Percentiles rank a stretch among this genome's conserved stretches.
phyloP scores from a whole-genome alignment of 2,329 filamentous ascomycete species.

The Fonsecaea monophora region DNA sequence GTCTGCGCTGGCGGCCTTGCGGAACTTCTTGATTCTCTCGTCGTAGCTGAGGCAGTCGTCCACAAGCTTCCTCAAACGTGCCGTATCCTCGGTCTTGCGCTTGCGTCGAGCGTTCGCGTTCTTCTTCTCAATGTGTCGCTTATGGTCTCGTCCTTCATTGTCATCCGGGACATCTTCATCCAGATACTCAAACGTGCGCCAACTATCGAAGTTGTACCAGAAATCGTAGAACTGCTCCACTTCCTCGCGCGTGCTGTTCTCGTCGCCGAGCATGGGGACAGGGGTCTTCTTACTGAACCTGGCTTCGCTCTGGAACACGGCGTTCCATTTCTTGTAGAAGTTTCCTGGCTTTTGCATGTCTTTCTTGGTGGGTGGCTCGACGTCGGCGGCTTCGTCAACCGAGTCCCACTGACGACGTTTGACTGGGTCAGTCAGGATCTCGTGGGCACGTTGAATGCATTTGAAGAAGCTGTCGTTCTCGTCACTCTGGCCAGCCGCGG shows the following conservation, averaged over 20 bases:
- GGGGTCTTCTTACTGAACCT: constrained; percentile 93
- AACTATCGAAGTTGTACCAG: constrained; percentile 99
- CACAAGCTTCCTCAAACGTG: constrained; percentile 85
- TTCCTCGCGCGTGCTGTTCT: constrained; percentile 82
- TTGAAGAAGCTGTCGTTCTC: constrained; percentile 98
- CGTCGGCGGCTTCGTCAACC: constrained; percentile 90
- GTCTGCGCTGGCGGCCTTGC: constrained; percentile 84
- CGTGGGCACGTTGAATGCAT: constrained; percentile 98
- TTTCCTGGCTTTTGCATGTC: constrained; percentile 76
- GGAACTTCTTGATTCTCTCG: constrained; percentile 97
- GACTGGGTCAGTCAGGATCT: constrained; percentile 87
- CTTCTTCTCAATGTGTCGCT: constrained; percentile 97
- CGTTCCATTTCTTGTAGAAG: constrained; percentile 94
- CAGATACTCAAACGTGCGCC: constrained; percentile 96
- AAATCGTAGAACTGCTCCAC: constrained; percentile 99
- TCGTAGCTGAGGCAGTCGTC: constrained; percentile 85
- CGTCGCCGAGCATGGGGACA: constrained; percentile 83
- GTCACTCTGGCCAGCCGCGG: constrained; percentile 82
- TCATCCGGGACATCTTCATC: constrained; percentile 99
- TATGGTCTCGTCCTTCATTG: constrained; percentile 98
- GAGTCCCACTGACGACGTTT: constrained; percentile 96
- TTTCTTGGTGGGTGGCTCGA: constrained; percentile 93
- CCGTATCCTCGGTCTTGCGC: constrained; percentile 98
- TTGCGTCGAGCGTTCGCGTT: constrained; percentile 97
- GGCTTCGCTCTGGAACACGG: constrained; percentile 87